Percentiles rank a stretch among this genome's conserved stretches.
phyloP scores from a whole-genome alignment of 495 filamentous ascomycete genomes.

The Aspergillus cristatus region DNA sequence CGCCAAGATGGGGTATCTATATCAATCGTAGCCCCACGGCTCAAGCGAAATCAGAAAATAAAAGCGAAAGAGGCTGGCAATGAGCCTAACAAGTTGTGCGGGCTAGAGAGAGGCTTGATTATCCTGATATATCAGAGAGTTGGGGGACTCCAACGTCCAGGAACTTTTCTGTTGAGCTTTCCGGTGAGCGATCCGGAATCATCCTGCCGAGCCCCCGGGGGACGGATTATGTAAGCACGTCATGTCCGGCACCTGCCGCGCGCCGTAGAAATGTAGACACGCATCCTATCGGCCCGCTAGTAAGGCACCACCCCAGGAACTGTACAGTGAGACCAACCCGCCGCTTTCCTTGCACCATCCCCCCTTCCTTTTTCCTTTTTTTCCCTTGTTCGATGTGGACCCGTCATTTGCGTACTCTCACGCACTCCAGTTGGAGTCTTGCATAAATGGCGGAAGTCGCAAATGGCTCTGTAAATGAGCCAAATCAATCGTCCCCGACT shows the following conservation, averaged over 20 bases:
- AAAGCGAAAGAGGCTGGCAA: conserved; percentile 20
- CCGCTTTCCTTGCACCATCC: conserved; percentile 10
- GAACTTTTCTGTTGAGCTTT: conserved; percentile 42
- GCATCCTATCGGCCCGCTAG: conserved; percentile 10
- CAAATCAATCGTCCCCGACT: conserved; percentile 20
- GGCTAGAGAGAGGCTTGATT: conserved; percentile 11
- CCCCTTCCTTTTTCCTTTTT: conserved; percentile 21
- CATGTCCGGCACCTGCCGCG: conserved; percentile 5
- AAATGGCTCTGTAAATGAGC: conserved; percentile 25
- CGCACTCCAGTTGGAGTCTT: conserved; percentile 29
- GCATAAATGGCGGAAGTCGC: conserved; percentile 40
- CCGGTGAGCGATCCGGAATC: conserved; percentile 27
- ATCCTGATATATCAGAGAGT: conserved; percentile 7
- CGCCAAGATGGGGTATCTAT: conserved; percentile 23
- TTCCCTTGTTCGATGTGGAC: conserved; percentile 27
- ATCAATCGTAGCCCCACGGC: conserved; percentile 19
- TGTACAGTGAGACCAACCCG: too few relatives aligned
- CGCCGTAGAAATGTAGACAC: conserved; percentile 18
- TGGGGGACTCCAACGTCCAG: conserved; percentile 16
- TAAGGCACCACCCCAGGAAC: too few relatives aligned
- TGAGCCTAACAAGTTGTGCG: conserved; percentile 16
- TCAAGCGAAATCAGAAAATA: conserved; percentile 10
- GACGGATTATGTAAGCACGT: conserved; percentile 14
- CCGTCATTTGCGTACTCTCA: conserved; percentile 14
- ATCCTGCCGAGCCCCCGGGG: conserved; percentile 13